Evolutionary conservation across 139 green algal species (phyloP), one percentile per base, ranked within the genome.

Genomic region (Micractinium conductrix): DNA sequence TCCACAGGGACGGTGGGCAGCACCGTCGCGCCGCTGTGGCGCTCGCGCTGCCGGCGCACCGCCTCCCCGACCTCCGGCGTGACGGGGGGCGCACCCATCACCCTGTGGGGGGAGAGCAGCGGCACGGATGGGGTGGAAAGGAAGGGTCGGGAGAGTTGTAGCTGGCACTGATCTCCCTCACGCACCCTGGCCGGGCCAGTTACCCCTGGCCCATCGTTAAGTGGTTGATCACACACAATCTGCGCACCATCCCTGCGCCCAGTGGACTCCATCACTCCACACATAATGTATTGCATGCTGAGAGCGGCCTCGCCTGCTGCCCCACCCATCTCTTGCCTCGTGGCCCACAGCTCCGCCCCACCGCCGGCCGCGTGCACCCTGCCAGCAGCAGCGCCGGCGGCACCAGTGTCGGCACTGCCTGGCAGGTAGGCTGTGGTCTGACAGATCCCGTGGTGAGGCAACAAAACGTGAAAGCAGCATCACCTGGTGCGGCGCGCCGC

Each of bases 41-140:
- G 74, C 74, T 80, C 45, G 28, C 45, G 45, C 74, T 80, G 74
- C 48, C 74, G 45, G 43, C 74, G 48, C 2, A 65, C 43, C n/a
- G 58, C 26, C 19, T 65, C 48, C 5, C 14, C n/a, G 28, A 55
- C 37, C 33, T 80, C 74, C 1, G 74, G 43, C 4, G 45, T 43
- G n/a, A n/a, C n/a, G n/a, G 48, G 45, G 6, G 74, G 74, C 74
- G 33, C 28, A 9, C 30, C 37, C 17, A 17, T 30, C 45, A 48
- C 33, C 45, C 74, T 80, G 74, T 48, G 33, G 10, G 26, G 38
- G 38, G 21, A 75, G 38, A 75, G 38, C 38, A 12, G 4, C 16
- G 67, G n/a, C 16, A 26, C 30, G 2, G 60, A 37, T 12, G 26
- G 2, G 24, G 21, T 17, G 26, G 60, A 8, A 37, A 30, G 60